phyloP scores from a whole-genome alignment of 2,329 filamentous ascomycete genomes.

The Fusarium floridanum region DNA sequence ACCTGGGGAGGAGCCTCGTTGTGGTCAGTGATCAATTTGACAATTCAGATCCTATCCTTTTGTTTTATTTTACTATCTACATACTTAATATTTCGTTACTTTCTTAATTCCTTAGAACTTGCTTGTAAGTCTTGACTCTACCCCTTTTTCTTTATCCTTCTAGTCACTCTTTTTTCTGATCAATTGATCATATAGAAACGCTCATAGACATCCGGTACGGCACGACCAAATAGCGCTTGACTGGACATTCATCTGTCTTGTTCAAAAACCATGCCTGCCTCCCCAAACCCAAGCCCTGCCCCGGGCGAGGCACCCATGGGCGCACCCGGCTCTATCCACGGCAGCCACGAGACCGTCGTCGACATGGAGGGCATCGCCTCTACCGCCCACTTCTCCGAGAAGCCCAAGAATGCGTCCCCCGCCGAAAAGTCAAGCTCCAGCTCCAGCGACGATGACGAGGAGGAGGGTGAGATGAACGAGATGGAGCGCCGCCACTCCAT shows the following conservation, averaged over 20 bases:
- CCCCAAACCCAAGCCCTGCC: conserved; percentile 6
- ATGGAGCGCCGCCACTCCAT: conserved; percentile 38
- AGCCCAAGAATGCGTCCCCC: background rate
- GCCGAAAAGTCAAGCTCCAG: conserved; percentile 6
- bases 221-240: conserved; percentile 10
- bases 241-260: conserved; percentile 14
- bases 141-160: too few relatives aligned
- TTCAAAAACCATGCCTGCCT: conserved; percentile 24
- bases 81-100: conserved; percentile 6
- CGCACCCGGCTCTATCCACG: conserved; percentile 23
- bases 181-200: background rate
- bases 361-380: conserved; percentile 15
- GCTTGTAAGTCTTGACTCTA: conserved; percentile 6
- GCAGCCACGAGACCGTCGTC: conserved; percentile 37
- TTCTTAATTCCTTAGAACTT: conserved; percentile 4
- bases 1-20: conserved; percentile 11
- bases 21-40: background rate
- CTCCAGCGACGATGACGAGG: conserved; percentile 9
- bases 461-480: conserved; percentile 15
- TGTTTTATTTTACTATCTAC: background rate
- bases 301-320: conserved; percentile 17
- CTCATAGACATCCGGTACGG: background rate
- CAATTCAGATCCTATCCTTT: background rate
- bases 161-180: background rate
- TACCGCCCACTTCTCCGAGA: conserved; percentile 17